These are phyloP conservation scores for Paspalum vaginatum DNA, from an alignment of 176 grass and related monocot species.

Conservation along the genomic window DNA sequence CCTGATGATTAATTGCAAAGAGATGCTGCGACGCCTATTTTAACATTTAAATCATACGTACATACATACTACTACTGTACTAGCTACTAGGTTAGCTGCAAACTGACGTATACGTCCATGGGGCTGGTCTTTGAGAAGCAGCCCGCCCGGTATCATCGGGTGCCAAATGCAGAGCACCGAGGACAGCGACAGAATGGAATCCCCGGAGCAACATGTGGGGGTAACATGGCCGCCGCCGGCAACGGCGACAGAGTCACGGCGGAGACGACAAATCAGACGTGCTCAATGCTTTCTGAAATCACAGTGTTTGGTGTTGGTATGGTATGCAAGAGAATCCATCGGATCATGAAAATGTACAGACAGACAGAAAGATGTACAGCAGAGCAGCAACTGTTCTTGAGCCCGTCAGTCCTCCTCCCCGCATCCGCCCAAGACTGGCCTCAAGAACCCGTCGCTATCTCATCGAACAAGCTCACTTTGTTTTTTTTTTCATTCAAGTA, in stretches of 20 bases:
- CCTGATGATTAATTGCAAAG: background rate
- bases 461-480: constrained; percentile 52
- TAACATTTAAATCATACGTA: no score
- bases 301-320: no score
- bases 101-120: no score
- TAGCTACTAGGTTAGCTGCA: no score
- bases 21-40: background rate
- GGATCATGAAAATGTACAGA: constrained; percentile 60
- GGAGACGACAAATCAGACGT: constrained; percentile 2
- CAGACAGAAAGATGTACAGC: constrained; percentile 49
- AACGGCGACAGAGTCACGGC: constrained; percentile 26
- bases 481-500: constrained; percentile 29
- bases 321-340: constrained; percentile 51
- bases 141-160: no score
- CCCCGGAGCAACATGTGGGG: constrained; percentile 31
- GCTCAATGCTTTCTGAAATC: constrained; percentile 20
- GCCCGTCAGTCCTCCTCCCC: background rate
- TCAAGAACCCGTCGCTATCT: constrained; percentile 52
- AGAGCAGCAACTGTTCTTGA: constrained; percentile 44
- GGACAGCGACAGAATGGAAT: constrained; percentile 29
- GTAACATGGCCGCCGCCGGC: constrained; percentile 33
- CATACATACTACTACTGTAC: no score
- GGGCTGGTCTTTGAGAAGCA: no score
- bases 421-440: background rate
- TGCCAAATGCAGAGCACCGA: constrained; percentile 17